A percentile compares a stretch with the other conserved stretches of the same genome.
These are phyloP conservation scores for Curvularia eragrostidis DNA, from an alignment of 2,329 filamentous ascomycete genomes.

Conservation along the genomic window DNA sequence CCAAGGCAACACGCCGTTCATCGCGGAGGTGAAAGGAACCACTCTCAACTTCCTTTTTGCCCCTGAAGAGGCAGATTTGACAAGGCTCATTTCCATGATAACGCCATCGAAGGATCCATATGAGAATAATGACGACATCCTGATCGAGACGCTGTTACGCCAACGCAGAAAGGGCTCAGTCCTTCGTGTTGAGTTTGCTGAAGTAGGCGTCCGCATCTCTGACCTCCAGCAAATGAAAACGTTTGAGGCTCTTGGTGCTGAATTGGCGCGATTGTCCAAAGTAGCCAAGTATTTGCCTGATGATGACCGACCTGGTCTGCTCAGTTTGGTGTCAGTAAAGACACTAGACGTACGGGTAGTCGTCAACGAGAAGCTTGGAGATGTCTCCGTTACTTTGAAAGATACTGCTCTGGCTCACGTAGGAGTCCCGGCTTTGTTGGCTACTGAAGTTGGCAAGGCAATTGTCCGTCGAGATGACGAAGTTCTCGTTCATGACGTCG, in stretches of 20 bases:
- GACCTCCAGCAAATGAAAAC: conserved; percentile 70
- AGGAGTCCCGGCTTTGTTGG: conserved; percentile 80
- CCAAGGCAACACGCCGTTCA: conserved; percentile 65
- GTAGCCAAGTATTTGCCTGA: conserved; percentile 95
- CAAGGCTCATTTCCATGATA: conserved; percentile 81
- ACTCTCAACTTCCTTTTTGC: conserved; percentile 71
- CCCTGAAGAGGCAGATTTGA: conserved; percentile 81
- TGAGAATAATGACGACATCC: conserved; percentile 87
- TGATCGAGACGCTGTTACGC: conserved; percentile 87
- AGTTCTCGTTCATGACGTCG: conserved; percentile 72
- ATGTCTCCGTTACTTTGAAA: conserved; percentile 51
- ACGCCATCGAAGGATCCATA: conserved; percentile 93
- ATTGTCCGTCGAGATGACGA: conserved; percentile 71
- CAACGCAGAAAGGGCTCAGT: conserved; percentile 88
- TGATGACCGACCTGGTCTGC: conserved; percentile 87
- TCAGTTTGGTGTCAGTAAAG: conserved; percentile 74
- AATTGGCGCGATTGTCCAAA: conserved; percentile 80
- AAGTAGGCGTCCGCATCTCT: conserved; percentile 67
- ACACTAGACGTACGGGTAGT: conserved; percentile 68
- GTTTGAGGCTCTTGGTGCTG: conserved; percentile 75
- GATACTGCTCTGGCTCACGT: conserved; percentile 63
- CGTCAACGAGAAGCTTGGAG: conserved; percentile 72
- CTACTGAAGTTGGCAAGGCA: conserved; percentile 73
- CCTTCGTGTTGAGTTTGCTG: conserved; percentile 71
- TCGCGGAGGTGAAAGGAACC: conserved; percentile 69